These are phyloP conservation scores for Aurantiochytrium sp. DNA, from an alignment of 108 stramenopile species.

Conservation along the genomic window DNA sequence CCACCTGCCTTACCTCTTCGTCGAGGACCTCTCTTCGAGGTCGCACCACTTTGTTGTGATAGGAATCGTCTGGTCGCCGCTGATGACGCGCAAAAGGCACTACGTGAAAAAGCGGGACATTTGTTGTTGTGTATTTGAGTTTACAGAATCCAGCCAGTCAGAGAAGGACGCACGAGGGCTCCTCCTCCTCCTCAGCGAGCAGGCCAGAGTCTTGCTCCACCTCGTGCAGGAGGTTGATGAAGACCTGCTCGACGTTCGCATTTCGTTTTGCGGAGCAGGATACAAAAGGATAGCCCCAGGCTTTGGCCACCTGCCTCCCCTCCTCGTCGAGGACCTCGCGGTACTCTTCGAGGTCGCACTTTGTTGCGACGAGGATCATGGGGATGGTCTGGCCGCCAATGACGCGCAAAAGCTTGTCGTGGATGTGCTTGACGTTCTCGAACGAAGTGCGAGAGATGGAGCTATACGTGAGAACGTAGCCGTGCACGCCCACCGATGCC, in stretches of 20 bases:
- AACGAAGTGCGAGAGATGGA: not conserved
- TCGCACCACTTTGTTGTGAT: too few relatives aligned
- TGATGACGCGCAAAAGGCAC: too few relatives aligned
- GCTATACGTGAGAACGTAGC: not conserved
- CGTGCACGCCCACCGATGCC: constrained; percentile 20
- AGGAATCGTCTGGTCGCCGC: too few relatives aligned
- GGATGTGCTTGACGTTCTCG: constrained; percentile 11
- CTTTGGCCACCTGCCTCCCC: not conserved
- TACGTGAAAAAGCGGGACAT: too few relatives aligned
- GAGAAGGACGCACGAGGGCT: too few relatives aligned
- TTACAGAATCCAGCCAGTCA: not conserved
- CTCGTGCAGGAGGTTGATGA: not conserved
- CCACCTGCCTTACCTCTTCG: too few relatives aligned
- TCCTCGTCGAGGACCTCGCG: not conserved
- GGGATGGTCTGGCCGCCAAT: not conserved
- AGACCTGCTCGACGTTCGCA: not conserved
- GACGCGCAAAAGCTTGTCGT: not conserved
- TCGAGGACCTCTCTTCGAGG: too few relatives aligned
- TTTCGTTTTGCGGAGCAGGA: not conserved
- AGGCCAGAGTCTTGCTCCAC: not conserved
- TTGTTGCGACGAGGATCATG: constrained; percentile 4
- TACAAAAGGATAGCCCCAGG: constrained; percentile 20
- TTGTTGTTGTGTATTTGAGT: not conserved
- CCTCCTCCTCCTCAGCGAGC: not conserved
- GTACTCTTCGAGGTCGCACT: not conserved